Base-by-base conservation (phyloP, 805 yeast species). In the Saccharomycopsis sp. region DNA sequence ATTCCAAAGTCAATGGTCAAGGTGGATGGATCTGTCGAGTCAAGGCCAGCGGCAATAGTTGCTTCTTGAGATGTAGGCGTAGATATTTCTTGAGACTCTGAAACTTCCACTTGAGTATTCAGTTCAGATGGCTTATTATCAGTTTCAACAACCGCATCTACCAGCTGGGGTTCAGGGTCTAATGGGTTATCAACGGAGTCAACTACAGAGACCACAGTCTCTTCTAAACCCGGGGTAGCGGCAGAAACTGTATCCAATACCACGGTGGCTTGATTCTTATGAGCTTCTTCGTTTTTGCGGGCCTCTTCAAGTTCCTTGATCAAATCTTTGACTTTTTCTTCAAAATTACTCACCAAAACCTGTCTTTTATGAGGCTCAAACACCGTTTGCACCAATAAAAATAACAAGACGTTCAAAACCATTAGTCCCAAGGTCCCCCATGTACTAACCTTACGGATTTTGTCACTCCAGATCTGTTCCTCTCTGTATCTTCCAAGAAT, bases 391-490 rank as follows among this genome's bases (percentile, higher is more conserved):
- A 95, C 94, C 4, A 88, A 75, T 2, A 91, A 66, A 63, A 94
- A 91, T 24, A 95, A 70, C 7, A 87, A 54, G 24, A 92, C 78
- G 72, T 94, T 94, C 62, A 90, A 79, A 1, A 90, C 94, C 96
- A 91, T 90, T 50, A 94, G 76, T 2, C 85, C 73, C 78, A 94
- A 83, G 0, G 99, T 94, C 1, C 98, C 99, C 96, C 97, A 94
- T 0, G 98, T 91, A 3, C 97, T 89, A 3, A 96, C 90, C 63
- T 91, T 80, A 61, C 99, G 77, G 60, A 94, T 94, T 70, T 91
- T 91, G 71, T 94, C 99, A 1, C 97, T 89, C 98, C 99, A 94
- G 5, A 94, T 83, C 70, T 94, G 98, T 67, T 94, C 99, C 69
- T 94, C 98, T 62, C 92, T 97, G 66, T 94, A 94, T 64, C 98